Evolutionary conservation across 257 asterid genomes (phyloP).

Genomic region (Solanum etuberosum): DNA sequence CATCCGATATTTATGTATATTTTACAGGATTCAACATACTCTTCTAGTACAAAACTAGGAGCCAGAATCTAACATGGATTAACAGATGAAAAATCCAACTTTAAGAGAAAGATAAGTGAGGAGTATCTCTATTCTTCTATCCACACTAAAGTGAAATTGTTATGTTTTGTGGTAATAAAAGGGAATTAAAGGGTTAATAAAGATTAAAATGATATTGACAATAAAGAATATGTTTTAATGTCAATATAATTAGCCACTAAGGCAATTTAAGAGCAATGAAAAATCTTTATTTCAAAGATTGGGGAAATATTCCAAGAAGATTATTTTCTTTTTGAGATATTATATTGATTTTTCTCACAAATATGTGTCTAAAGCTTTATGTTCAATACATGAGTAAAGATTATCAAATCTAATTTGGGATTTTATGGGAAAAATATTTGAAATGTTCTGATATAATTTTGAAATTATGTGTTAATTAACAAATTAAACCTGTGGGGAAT

Average conservation of each 20-base stretch:
- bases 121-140: neutral
- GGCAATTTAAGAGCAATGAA: neutral
- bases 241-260: neutral
- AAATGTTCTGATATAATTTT: neutral
- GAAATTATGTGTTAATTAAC: neutral
- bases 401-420: neutral
- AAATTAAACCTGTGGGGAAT: neutral
- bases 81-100: too few species aligned
- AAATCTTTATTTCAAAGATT: neutral
- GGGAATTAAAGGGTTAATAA: neutral
- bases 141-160: neutral
- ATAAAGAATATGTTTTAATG: neutral
- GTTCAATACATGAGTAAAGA: neutral
- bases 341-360: too few species aligned
- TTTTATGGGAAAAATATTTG: neutral
- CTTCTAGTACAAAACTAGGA: too few species aligned
- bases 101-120: neutral
- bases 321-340: too few species aligned
- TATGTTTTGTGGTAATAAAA: neutral
- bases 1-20: too few species aligned
- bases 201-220: neutral
- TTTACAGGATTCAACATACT: fast-evolving
- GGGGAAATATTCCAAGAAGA: too few species aligned
- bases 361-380: neutral
- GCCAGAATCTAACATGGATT: too few species aligned